These are phyloP conservation scores for Termitomyces heimii DNA, from an alignment of 768 basidiomycete genomes.

Conservation along the genomic window DNA sequence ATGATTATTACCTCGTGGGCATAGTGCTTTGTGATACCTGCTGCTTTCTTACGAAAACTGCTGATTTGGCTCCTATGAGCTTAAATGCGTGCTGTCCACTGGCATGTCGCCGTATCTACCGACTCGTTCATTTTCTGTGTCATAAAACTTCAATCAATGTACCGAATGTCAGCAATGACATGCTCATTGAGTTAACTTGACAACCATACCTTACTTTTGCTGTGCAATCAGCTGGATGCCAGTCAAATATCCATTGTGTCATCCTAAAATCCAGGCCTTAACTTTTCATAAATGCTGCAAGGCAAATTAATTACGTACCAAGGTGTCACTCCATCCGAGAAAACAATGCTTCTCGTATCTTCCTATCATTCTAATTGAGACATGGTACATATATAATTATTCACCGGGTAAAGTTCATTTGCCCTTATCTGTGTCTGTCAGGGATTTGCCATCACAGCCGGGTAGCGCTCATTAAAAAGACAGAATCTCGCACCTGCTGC, in stretches of 20 bases:
- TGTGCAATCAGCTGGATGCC: not conserved
- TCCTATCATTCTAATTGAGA: too few species aligned
- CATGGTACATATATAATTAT: too few species aligned
- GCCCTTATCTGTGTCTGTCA: too few species aligned
- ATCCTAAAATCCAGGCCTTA: not conserved
- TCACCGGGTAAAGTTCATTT: too few species aligned
- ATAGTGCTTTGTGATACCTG: not conserved
- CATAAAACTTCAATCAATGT: not conserved
- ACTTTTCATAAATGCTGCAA: not conserved
- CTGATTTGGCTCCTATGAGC: not conserved
- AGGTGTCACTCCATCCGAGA: too few species aligned
- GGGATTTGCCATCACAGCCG: too few species aligned
- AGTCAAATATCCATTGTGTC: not conserved
- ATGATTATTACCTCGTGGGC: too few species aligned
- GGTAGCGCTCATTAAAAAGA: too few species aligned
- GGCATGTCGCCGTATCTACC: not conserved
- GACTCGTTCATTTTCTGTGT: not conserved
- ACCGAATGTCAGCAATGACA: too few species aligned
- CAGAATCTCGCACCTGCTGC: too few species aligned
- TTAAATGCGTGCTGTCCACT: not conserved
- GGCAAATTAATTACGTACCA: not conserved
- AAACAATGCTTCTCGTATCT: too few species aligned
- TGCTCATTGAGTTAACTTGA: not conserved
- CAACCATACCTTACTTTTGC: too few species aligned
- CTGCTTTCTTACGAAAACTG: not conserved